Conservation (phyloP, 2,329 filamentous ascomycete genomes). For the Colletotrichum lini region DNA sequence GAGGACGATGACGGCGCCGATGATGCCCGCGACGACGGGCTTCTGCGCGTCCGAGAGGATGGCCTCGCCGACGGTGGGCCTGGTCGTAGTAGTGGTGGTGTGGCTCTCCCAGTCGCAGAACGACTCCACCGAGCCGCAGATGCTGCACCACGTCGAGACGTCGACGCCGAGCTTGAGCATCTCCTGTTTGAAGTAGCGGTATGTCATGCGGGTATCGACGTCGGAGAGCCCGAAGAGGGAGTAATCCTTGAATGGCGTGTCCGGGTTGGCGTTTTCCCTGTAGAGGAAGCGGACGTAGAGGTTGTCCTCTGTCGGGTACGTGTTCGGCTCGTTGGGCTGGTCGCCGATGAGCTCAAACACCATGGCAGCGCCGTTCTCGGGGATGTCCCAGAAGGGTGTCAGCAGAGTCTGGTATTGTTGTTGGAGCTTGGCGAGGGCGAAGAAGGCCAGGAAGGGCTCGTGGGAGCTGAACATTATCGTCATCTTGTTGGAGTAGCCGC, state of each 20-base stretch:
- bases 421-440: constrained; percentile 63
- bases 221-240: constrained; percentile 58
- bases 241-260: constrained; percentile 53
- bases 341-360: constrained; percentile 75
- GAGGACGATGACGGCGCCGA: constrained; percentile 61
- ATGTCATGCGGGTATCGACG: constrained; percentile 53
- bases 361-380: constrained; percentile 81
- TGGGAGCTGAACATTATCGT: constrained; percentile 68
- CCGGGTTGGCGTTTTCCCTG: constrained; percentile 61
- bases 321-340: constrained; percentile 43
- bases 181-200: constrained; percentile 53
- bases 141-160: constrained; percentile 59
- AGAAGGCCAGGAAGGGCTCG: constrained; percentile 70
- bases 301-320: constrained; percentile 52
- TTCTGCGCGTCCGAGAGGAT: constrained; percentile 40
- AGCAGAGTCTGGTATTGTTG: constrained; percentile 66
- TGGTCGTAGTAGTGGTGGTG: neutral
- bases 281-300: constrained; percentile 71
- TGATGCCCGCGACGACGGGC: constrained; percentile 60
- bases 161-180: constrained; percentile 56
- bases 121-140: constrained; percentile 54
- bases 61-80: constrained; percentile 6
- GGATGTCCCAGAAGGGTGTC: constrained; percentile 56
- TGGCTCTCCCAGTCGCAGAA: constrained; percentile 54
- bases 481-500: constrained; percentile 61